These are phyloP conservation scores for Aspergillus melleus DNA, from an alignment of 2,329 filamentous ascomycete genomes.

Conservation along the genomic window DNA sequence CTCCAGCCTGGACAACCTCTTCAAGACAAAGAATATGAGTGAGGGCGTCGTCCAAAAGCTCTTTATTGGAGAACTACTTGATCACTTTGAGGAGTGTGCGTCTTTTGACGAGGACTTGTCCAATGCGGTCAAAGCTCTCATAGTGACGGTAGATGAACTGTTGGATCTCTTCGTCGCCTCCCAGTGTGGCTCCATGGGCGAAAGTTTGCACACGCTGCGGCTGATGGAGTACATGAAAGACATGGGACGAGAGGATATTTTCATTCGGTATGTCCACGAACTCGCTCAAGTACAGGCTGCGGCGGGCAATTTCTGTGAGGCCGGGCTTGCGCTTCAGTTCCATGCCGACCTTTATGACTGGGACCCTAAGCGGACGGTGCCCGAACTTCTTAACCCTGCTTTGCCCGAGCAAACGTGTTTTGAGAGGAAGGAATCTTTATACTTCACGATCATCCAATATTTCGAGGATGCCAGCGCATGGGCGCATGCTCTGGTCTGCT, in stretches of 20 bases:
- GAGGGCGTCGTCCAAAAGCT: constrained; percentile 90
- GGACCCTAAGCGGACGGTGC: constrained; percentile 69
- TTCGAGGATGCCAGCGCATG: constrained; percentile 95
- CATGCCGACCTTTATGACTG: constrained; percentile 93
- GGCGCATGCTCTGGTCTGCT: constrained; percentile 82
- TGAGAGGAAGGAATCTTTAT: constrained; percentile 87
- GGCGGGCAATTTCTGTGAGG: constrained; percentile 78
- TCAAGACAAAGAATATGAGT: constrained; percentile 83
- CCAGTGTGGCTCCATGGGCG: constrained; percentile 70
- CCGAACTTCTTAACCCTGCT: constrained; percentile 69
- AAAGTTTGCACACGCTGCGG: constrained; percentile 84
- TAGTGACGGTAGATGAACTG: constrained; percentile 84
- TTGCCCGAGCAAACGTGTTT: constrained; percentile 84
- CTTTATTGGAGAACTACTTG: constrained; percentile 82
- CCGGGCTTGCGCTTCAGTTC: constrained; percentile 81
- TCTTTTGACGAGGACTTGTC: constrained; percentile 72
- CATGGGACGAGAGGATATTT: constrained; percentile 96
- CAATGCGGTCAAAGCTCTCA: constrained; percentile 72
- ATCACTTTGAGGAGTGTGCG: constrained; percentile 72
- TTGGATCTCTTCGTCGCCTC: constrained; percentile 88
- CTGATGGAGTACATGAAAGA: constrained; percentile 96
- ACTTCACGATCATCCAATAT: constrained; percentile 91
- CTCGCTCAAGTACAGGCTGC: constrained; percentile 75
- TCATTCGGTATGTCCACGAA: constrained; percentile 93
- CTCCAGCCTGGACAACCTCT: constrained; percentile 84